Evolutionary conservation across 2,329 filamentous ascomycete species (phyloP), one percentile per base, ranked within the genome.

Genomic region (Achaetomium macrosporum): DNA sequence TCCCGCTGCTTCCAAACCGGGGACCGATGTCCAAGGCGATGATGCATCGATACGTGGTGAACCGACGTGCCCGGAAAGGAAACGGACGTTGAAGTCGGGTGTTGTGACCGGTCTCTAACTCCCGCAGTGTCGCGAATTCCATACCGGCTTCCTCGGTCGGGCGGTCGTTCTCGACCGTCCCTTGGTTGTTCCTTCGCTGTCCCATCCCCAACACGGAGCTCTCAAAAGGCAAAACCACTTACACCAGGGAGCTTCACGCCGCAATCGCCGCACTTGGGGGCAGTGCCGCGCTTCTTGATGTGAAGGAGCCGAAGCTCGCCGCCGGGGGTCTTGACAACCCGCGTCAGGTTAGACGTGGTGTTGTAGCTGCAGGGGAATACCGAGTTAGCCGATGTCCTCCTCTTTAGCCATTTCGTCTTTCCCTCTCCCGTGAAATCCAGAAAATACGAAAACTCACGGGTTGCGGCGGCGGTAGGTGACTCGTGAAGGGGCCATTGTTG

Each of bases 221-320:
- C 25, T 41, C 52, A 56, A 58, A 57, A 53, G 43, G 56, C 56
- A 51, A 46, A 50, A 62, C 53, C 61, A 95, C 90, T 87, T 89
- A 99, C 91, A 76, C 93, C 93, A 72, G 90, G 84, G 70, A 99
- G 87, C 82, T 97, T 97, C 80, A 84, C 84, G 72, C 93, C 93
- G 73, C 95, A 99, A 83, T 99, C 93, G 83, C 95, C 89, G 75
- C 93, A 99, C 84, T 99, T 99, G 73, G 93, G 93, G 63, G 91
- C 88, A 73, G 90, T 95, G 68, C 91, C 93, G 75, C 86, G 88
- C 90, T 99, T 99, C 88, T 97, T 97, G 82, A 96, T 91, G 87
- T 99, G 92, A 68, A 97, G 88, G 73, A 96, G 86, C 75, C 93
- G 86, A 71, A 96, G 85, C 75, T 92, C 84, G 74, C 93, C 93